Evolutionary conservation across 495 filamentous ascomycete species (phyloP).

Genomic region (Penicilliopsis zonata): DNA sequence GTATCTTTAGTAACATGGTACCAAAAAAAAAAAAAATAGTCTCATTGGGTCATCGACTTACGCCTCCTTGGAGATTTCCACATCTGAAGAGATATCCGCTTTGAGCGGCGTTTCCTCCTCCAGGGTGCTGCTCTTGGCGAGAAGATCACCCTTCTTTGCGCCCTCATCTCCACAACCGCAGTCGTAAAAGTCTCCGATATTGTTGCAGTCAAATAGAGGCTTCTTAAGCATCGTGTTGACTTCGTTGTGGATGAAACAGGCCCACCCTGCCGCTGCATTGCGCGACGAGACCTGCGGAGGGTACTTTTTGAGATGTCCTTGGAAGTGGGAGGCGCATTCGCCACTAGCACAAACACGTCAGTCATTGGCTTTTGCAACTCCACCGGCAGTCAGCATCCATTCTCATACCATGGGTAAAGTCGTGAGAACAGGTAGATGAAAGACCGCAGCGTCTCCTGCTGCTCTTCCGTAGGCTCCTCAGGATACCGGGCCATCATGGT

Average conservation of each 20-base stretch:
- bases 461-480: constrained; percentile 68
- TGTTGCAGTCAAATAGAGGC: constrained; percentile 71
- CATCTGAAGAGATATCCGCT: constrained; percentile 10
- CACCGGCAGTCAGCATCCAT: neutral
- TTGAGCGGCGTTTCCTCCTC: constrained; percentile 5
- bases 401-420: constrained; percentile 66
- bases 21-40: constrained; percentile 2
- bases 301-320: constrained; percentile 63
- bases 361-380: neutral
- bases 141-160: constrained; percentile 3
- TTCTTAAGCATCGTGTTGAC: constrained; percentile 85
- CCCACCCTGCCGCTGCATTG: constrained; percentile 79
- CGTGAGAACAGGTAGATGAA: constrained; percentile 86
- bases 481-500: constrained; percentile 93
- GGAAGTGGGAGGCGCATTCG: constrained; percentile 90
- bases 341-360: constrained; percentile 46
- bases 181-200: constrained; percentile 88
- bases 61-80: constrained; percentile 33
- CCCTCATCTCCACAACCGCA: constrained; percentile 78
- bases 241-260: constrained; percentile 87
- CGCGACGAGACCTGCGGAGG: constrained; percentile 86
- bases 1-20: constrained; percentile 1
- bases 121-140: constrained; percentile 4
- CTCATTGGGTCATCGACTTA: too few species aligned
- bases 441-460: constrained; percentile 69